Evolutionary conservation across 2,329 filamentous ascomycete genomes (phyloP), one percentile per base, ranked within the genome.

Genomic region (Aspergillus luchuensis): DNA sequence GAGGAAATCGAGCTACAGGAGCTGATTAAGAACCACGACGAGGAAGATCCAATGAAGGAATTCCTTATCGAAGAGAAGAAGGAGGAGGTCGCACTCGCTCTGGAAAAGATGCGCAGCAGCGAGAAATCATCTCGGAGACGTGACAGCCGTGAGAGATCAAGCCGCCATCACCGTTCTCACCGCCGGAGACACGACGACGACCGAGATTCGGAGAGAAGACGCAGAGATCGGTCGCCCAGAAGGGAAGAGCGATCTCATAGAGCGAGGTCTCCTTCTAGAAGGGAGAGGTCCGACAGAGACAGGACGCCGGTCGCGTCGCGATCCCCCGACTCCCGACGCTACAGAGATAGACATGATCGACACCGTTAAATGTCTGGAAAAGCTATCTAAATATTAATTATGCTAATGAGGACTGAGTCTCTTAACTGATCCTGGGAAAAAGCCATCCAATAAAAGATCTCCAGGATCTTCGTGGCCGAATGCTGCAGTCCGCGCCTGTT

Each of bases 21-120:
- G 48, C 75, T 98, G 58, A 87, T 96, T 56, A 80, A 85, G 33
- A 88, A 94, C 15, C 90, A 96, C 65, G 95, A 98, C 66, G 93
- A 97, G 23, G 94, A 98, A 63, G 95, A 99, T 74, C 95, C 95
- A 0, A 99, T 99, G 95, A 97, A 97, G 78, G 87, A 87, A 39
- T 97, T 91, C 69, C 74, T 98, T 65, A 87, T 97, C 55, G 86
- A 94, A 65, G 90, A 96, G 78, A 97, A 98, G 84, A 92, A 91
- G 77, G 91, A 92, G 73, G 91, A 97, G 74, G 85, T 97, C 11
- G 87, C 90, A 57, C 84, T 85, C 60, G 93, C 91, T 3, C 77
- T 90, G 67, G 81, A 82, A 64, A 84, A 78, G 67, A 73, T 83
- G 55, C 81, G 82, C 49, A 84, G 81, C 59, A 80, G 83, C 13